These are phyloP conservation scores for Corylus americana DNA, from an alignment of 306 rosid species.

Conservation along the genomic window DNA sequence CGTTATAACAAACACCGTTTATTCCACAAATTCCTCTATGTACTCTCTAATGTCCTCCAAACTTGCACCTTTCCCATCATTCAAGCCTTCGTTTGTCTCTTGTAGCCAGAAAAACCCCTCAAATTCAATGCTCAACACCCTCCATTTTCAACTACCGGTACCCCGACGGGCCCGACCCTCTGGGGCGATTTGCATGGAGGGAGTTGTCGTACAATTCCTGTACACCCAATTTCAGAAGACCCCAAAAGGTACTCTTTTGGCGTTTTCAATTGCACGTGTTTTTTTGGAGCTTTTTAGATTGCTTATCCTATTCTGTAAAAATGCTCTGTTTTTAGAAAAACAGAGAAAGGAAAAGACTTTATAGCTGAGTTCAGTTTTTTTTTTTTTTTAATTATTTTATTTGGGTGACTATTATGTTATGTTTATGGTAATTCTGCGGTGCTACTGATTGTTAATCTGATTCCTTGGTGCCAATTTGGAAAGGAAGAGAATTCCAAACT, in stretches of 20 bases:
- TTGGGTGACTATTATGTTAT: not conserved
- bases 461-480: not conserved
- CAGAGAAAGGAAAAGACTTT: not conserved
- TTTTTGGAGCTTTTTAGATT: not conserved
- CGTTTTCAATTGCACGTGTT: not conserved
- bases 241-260: not conserved
- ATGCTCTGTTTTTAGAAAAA: not conserved
- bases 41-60: not conserved
- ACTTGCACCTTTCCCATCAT: not conserved
- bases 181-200: slow-evolving; percentile 22
- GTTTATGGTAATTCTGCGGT: not conserved
- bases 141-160: not conserved
- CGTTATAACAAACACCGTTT: not conserved
- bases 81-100: slow-evolving; percentile 4
- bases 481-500: not conserved
- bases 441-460: not conserved
- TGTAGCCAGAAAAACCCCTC: not conserved
- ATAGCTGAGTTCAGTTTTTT: not conserved
- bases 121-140: slow-evolving; percentile 2
- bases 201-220: not conserved
- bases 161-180: not conserved
- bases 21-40: not conserved
- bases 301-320: not conserved
- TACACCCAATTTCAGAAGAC: not conserved
- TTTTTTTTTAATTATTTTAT: too few relatives aligned